Conservation (phyloP, 2,329 filamentous ascomycete genomes). For the Paecilomyces sp. region DNA sequence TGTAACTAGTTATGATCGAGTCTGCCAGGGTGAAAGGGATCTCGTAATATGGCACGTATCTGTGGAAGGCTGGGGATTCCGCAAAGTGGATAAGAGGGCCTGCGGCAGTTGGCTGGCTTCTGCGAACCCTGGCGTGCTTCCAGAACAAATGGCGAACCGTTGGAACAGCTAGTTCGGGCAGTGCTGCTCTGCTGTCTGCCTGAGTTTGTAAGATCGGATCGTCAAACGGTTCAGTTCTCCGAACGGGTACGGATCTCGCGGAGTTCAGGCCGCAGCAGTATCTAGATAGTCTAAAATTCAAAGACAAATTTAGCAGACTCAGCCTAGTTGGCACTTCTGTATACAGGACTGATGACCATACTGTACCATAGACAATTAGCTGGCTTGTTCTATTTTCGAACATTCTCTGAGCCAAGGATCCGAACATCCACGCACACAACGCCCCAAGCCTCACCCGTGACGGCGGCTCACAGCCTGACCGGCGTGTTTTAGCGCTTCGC, state of each 20-base stretch:
- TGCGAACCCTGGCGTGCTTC: not conserved
- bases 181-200: not conserved
- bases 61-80: not conserved
- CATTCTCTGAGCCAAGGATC: not conserved
- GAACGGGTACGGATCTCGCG: not conserved
- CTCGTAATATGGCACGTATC: not conserved
- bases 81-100: not conserved
- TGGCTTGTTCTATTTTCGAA: not conserved
- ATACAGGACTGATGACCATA: no score
- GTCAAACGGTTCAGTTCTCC: not conserved
- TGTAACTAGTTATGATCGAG: not conserved
- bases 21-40: not conserved
- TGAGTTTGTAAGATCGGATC: not conserved
- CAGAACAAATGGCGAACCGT: not conserved
- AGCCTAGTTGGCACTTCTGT: not conserved
- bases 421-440: not conserved
- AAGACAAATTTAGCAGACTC: not conserved
- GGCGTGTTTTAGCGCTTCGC: not conserved
- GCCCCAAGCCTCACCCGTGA: not conserved
- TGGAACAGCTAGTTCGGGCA: not conserved
- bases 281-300: not conserved
- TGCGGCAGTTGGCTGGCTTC: not conserved
- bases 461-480: not conserved
- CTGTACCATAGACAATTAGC: not conserved
- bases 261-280: not conserved